Base-by-base conservation (phyloP, 2,329 filamentous ascomycete species). In the Cytospora schulzeri region DNA sequence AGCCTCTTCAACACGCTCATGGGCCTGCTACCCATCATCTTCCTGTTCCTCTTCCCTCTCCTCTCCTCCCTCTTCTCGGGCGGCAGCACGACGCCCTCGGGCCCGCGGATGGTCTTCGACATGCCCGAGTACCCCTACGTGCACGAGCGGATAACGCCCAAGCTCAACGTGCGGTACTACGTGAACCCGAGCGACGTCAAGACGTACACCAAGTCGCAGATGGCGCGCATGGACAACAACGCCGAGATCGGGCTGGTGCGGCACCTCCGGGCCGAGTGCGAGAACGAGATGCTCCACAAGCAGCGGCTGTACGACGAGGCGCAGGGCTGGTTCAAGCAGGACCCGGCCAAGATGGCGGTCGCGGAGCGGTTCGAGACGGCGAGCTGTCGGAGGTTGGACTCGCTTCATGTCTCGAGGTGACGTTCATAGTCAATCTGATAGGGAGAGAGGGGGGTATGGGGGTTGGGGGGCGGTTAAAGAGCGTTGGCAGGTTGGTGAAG, bases 11-110 rank as follows among this genome's bases (percentile, higher is more conserved):
- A 73, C 73, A 84, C 86, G 69, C 74, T 96, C 69, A 78, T 91
- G 62, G 91, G 92, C 65, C 83, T 99, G 19, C 83, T 99, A 7
- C 94, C 95, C 19, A 88, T 99, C 58, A 82, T 99, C 61, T 81
- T 99, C 68, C 88, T 99, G 71, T 96, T 99, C 74, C 80, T 98
- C 63, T 86, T 94, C 68, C 91, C 93, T 0, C 83, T 96, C 29
- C 80, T 98, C 63, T 92, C 91, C 24, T 94, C 91, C 1, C 77
- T 97, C 29, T 92, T 97, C 75, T 84, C 86, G 56, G 81, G 84
- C 61, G 76, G 77, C 24, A 77, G 82, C 24, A 76, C 81, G 29
- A 76, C 84, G 31, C 76, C 85, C 11, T 83, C 79, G 9, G 76
- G 88, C 15, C 94, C 94, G 3, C 80, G 81, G 29, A 88, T 97